phyloP scores from a whole-genome alignment of 345 rosid species.

The Firmiana major region DNA sequence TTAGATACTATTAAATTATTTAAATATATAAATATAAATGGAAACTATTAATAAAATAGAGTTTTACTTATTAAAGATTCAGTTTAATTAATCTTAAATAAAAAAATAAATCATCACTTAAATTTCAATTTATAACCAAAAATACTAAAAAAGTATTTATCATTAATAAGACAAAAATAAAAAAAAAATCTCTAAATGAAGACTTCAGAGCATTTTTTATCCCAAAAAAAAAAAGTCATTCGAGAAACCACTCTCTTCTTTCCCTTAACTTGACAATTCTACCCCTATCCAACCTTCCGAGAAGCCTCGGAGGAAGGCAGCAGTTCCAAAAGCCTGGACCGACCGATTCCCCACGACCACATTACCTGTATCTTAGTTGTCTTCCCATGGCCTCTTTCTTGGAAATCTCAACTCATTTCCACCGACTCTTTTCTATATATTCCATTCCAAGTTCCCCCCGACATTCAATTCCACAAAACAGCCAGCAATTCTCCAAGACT shows the following conservation, averaged over 20 bases:
- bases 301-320: neutral
- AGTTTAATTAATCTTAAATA: too few relatives aligned
- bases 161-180: too few relatives aligned
- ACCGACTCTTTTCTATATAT: neutral
- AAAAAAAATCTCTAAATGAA: too few relatives aligned
- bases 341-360: neutral
- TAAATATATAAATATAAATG: too few relatives aligned
- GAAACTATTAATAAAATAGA: too few relatives aligned
- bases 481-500: neutral
- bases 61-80: too few relatives aligned
- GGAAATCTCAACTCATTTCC: neutral
- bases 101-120: too few relatives aligned
- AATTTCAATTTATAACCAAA: too few relatives aligned
- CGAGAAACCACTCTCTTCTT: constrained; percentile 5
- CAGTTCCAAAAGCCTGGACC: neutral
- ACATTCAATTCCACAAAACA: neutral
- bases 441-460: neutral
- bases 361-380: constrained; percentile 15
- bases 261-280: neutral
- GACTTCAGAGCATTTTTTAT: too few relatives aligned
- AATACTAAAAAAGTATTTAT: neutral
- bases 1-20: too few relatives aligned
- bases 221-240: too few relatives aligned
- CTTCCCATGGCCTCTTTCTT: neutral
- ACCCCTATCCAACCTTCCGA: neutral